Conservation (phyloP, 2,329 filamentous ascomycete species). For the Pseudogymnoascus sp. region DNA sequence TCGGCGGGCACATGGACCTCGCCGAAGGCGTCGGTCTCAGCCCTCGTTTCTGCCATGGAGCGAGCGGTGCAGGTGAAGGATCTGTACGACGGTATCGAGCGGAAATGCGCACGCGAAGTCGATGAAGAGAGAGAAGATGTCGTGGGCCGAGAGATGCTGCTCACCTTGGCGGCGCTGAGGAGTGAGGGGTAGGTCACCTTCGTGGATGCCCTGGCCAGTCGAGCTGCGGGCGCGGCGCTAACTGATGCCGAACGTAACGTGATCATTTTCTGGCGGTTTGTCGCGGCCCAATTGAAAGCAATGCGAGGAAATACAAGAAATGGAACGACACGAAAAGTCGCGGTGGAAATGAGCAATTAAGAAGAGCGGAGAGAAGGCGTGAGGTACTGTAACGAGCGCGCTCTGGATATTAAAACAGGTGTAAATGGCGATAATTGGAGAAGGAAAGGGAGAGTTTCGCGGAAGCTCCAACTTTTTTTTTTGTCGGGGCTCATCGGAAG, state of each 20-base stretch:
- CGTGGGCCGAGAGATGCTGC: neutral
- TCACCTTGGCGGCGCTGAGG: neutral
- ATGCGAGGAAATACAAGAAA: neutral
- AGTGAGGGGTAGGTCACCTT: neutral
- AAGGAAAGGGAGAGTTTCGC: neutral
- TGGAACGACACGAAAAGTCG: neutral
- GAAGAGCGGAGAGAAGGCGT: neutral
- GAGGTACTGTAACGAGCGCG: neutral
- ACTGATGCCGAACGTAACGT: slow-evolving; percentile 21
- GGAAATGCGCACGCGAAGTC: slow-evolving; percentile 17
- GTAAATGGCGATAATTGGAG: neutral
- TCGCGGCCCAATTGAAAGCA: neutral
- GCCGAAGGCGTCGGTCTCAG: slow-evolving; percentile 95
- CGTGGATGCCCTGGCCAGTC: slow-evolving; percentile 20
- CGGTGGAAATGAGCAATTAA: neutral
- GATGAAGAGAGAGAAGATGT: slow-evolving; percentile 12
- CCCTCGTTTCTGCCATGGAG: slow-evolving; percentile 52
- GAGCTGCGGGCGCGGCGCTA: slow-evolving; percentile 17
- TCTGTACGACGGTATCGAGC: slow-evolving; percentile 17
- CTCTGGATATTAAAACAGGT: neutral
- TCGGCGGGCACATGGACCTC: slow-evolving; percentile 85
- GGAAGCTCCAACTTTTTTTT: neutral
- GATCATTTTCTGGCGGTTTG: slow-evolving; percentile 5
- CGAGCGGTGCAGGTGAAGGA: slow-evolving; percentile 26
- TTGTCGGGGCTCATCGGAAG: neutral